Percentiles rank a stretch among this genome's conserved stretches.
Conservation (phyloP, 2,329 filamentous ascomycete species). For the Fusarium graminum region DNA sequence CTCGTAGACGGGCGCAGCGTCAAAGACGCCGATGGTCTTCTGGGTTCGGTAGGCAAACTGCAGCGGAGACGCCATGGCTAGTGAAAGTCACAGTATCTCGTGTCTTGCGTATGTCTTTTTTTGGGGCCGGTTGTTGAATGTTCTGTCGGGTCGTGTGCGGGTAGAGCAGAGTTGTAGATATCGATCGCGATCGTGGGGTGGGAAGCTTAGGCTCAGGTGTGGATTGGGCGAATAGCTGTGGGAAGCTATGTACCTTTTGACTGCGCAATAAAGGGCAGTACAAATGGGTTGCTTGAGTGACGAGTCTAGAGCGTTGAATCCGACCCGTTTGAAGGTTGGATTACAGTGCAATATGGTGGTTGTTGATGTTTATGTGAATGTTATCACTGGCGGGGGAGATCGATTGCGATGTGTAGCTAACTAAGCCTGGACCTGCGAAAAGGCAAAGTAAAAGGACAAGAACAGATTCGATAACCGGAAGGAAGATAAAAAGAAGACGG, state of each 20-base stretch:
- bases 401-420: slow-evolving; percentile 41
- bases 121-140: slow-evolving; percentile 48
- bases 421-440: slow-evolving; percentile 42
- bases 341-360: slow-evolving; percentile 18
- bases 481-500: slow-evolving; percentile 54
- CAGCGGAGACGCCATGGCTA: slow-evolving; percentile 93
- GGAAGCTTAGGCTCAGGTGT: slow-evolving; percentile 33
- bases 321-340: slow-evolving; percentile 17
- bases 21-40: slow-evolving; percentile 94
- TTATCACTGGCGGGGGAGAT: slow-evolving; percentile 42
- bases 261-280: slow-evolving; percentile 43
- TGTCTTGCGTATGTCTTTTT: slow-evolving; percentile 49
- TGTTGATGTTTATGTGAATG: slow-evolving; percentile 27
- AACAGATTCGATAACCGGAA: slow-evolving; percentile 53
- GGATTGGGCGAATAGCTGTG: slow-evolving; percentile 33
- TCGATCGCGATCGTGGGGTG: slow-evolving; percentile 40
- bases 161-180: slow-evolving; percentile 18
- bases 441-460: slow-evolving; percentile 49
- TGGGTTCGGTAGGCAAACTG: slow-evolving; percentile 98
- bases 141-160: slow-evolving; percentile 44
- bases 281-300: slow-evolving; percentile 26
- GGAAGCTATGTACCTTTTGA: slow-evolving; percentile 18
- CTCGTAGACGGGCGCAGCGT: slow-evolving; percentile 90
- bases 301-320: slow-evolving; percentile 13
- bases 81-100: slow-evolving; percentile 80